Base-by-base conservation (phyloP, 2,329 filamentous ascomycete genomes). In the Trichoderma brevicompactum region DNA sequence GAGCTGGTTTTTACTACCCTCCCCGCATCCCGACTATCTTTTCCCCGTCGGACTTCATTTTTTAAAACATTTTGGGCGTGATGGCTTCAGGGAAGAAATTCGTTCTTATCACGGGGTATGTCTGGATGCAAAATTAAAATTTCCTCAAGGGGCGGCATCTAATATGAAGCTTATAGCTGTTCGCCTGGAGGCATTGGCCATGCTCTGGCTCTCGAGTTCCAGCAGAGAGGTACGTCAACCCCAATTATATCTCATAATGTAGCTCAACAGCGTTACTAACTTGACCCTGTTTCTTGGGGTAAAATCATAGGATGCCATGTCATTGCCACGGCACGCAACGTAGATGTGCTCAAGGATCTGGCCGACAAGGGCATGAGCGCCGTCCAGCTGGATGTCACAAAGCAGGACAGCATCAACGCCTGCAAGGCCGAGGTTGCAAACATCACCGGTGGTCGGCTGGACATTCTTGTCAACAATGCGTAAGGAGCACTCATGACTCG, bases 391-490 rank as follows among this genome's bases (percentile, higher is more conserved):
- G 85, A 87, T 64, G 85, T 87, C 36, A 86, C 84, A 34, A 77
- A 80, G 19, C 71, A 76, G 17, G 77, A 80, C 28, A 86, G 83
- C 68, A 84, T 87, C 72, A 78, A 76, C 17, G 72, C 73, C 48
- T 84, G 82, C 70, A 81, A 80, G 64, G 76, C 76, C 2, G 77
- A 82, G 59, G 81, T 87, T 12, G 70, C 75, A 10, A 72, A 78
- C 12, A 74, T 86, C 53, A 86, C 83, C 2, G 79, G 79, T 8
- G 84, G 84, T 13, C 81, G 76, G 53, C 80, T 87, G 5, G 85
- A 87, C 68, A 80, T 87, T 52, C 82, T 87, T 17, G 79, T 87
- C 55, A 87, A 87, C 74, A 87, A 87, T 67, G 85, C 85, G 83
- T 86, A 68, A 44, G 62, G 1, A n/a, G 19, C 2, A 13, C 5